Evolutionary conservation across 108 stramenopile genomes (phyloP).

Genomic region (Hondaea fermentalgiana): DNA sequence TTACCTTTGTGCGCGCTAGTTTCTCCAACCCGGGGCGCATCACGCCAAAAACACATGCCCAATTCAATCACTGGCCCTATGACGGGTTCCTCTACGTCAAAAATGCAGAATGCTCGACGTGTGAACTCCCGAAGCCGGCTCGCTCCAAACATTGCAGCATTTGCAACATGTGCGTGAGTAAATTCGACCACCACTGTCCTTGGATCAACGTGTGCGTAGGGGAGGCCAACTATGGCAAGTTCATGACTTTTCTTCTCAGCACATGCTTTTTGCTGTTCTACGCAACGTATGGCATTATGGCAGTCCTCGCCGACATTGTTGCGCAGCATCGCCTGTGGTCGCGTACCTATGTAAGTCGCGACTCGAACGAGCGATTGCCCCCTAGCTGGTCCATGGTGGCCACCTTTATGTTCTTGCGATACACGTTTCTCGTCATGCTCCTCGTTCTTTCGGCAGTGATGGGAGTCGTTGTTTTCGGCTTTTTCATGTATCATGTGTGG

Average conservation of each 20-base stretch:
- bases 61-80: not conserved
- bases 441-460: constrained; percentile 35
- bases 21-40: not conserved
- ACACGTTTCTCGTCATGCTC: not conserved
- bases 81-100: constrained; percentile 6
- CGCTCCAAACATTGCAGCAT: constrained; percentile 45
- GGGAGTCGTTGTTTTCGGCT: constrained; percentile 33
- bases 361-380: not conserved
- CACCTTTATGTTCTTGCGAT: not conserved
- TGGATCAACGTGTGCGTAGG: constrained; percentile 47
- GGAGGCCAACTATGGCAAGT: constrained; percentile 36
- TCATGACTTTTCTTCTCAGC: constrained; percentile 15
- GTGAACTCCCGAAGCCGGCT: constrained; percentile 38
- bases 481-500: constrained; percentile 35
- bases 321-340: not conserved
- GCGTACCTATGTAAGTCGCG: not conserved
- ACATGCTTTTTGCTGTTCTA: not conserved
- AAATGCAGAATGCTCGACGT: constrained; percentile 33
- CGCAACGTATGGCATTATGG: not conserved
- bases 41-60: not conserved
- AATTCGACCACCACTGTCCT: constrained; percentile 40
- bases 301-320: not conserved
- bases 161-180: constrained; percentile 38
- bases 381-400: not conserved
- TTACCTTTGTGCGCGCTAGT: not conserved